Evolutionary conservation across 2,329 filamentous ascomycete genomes (phyloP).

Genomic region (Dendryphion nanum): DNA sequence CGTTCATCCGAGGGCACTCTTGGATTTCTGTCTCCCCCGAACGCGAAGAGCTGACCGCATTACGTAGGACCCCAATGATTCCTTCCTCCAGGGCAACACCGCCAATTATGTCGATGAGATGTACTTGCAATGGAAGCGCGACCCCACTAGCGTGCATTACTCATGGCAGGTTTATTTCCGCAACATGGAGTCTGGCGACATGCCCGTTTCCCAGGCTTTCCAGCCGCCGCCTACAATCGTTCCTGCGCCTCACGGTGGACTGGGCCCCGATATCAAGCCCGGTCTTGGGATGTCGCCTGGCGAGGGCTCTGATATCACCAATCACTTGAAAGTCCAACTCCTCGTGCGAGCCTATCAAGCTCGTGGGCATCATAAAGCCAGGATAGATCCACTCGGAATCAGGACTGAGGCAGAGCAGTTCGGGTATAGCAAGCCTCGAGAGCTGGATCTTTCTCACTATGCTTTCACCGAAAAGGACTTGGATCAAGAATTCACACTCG

Average conservation of each 20-base stretch:
- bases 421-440: constrained; percentile 83
- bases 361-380: constrained; percentile 95
- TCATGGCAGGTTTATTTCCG: constrained; percentile 99
- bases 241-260: constrained; percentile 74
- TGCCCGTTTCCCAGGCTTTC: constrained; percentile 97
- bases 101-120: constrained; percentile 99
- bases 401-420: constrained; percentile 81
- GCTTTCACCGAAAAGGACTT: constrained; percentile 93
- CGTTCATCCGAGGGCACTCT: constrained; percentile 5
- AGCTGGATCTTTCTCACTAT: constrained; percentile 91
- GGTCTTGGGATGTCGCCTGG: constrained; percentile 64
- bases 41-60: constrained; percentile 22
- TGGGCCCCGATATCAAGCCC: constrained; percentile 68
- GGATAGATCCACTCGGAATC: constrained; percentile 94
- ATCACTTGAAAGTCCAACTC: constrained; percentile 97
- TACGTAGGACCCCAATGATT: constrained; percentile 78
- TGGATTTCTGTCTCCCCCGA: constrained; percentile 12
- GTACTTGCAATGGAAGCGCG: constrained; percentile 96
- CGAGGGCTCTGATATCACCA: constrained; percentile 79
- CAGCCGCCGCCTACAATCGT: constrained; percentile 91
- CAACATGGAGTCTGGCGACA: constrained; percentile 98
- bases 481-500: constrained; percentile 85
- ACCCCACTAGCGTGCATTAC: constrained; percentile 89
- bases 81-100: constrained; percentile 93
- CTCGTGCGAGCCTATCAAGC: constrained; percentile 97